Conservation (phyloP, 2,329 filamentous ascomycete genomes). For the Ophiostoma perfectum region DNA sequence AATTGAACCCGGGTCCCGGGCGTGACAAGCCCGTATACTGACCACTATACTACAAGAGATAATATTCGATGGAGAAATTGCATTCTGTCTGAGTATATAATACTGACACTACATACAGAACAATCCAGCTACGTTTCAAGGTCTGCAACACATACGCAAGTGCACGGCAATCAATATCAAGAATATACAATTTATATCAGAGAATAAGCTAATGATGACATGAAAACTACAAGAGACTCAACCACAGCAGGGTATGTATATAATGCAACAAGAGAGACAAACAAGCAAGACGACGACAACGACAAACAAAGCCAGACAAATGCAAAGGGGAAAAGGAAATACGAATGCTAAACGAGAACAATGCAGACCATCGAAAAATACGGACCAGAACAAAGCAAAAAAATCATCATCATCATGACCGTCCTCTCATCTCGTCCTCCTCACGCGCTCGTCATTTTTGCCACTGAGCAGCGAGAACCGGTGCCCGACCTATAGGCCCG, state of each 20-base stretch:
- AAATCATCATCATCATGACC: no score
- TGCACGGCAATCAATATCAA: no score
- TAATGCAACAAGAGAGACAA: not conserved
- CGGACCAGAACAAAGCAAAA: no score
- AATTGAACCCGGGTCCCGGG: slow-evolving; percentile 25
- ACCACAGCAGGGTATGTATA: slow-evolving; percentile 8
- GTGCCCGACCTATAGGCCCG: no score
- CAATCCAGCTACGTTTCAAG: no score
- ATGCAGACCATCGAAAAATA: not conserved
- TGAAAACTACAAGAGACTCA: not conserved
- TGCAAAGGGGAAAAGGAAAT: not conserved
- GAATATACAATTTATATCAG: not conserved
- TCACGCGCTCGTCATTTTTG: no score
- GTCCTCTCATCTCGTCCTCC: no score
- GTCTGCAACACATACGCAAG: no score
- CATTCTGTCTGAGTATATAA: not conserved
- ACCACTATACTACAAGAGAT: slow-evolving; percentile 27
- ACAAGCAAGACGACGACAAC: not conserved
- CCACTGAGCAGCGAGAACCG: no score
- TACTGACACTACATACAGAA: no score
- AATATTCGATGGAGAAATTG: not conserved
- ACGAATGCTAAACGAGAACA: not conserved
- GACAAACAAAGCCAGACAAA: not conserved
- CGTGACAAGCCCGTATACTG: slow-evolving; percentile 27
- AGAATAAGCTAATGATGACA: not conserved